Evolutionary conservation across 2,329 filamentous ascomycete genomes (phyloP).

Genomic region (Apiospora koreana): DNA sequence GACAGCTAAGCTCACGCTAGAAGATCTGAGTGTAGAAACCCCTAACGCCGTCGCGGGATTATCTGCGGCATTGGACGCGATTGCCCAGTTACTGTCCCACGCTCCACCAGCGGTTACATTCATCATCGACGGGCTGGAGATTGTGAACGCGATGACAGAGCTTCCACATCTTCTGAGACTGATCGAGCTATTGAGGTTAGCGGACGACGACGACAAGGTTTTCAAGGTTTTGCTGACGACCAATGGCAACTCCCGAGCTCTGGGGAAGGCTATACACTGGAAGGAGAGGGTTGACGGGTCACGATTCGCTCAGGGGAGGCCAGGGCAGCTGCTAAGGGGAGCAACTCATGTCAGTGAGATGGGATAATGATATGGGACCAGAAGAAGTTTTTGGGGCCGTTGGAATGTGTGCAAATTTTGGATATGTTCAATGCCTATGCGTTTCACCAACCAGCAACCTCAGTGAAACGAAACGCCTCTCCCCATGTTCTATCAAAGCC

Average conservation of each 20-base stretch:
- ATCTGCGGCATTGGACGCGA: not conserved
- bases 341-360: not conserved
- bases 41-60: no score
- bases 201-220: not conserved
- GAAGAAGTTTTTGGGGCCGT: not conserved
- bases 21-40: rapidly evolving
- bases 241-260: not conserved
- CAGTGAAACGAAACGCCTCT: not conserved
- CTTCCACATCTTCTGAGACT: not conserved
- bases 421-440: no score
- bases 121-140: not conserved
- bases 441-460: not conserved
- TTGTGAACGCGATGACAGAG: not conserved
- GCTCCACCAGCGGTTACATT: not conserved
- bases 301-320: not conserved
- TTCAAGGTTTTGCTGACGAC: not conserved
- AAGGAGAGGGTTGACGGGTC: not conserved
- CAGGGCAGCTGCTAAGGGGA: not conserved
- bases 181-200: not conserved
- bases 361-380: not conserved
- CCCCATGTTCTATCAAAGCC: not conserved
- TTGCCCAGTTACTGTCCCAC: not conserved
- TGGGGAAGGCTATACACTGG: not conserved
- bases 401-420: no score
- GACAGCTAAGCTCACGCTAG: not conserved